A percentile compares a stretch with the other conserved stretches of the same genome.
phyloP scores from a whole-genome alignment of 1,139 yeast species.

The Candida anutae region DNA sequence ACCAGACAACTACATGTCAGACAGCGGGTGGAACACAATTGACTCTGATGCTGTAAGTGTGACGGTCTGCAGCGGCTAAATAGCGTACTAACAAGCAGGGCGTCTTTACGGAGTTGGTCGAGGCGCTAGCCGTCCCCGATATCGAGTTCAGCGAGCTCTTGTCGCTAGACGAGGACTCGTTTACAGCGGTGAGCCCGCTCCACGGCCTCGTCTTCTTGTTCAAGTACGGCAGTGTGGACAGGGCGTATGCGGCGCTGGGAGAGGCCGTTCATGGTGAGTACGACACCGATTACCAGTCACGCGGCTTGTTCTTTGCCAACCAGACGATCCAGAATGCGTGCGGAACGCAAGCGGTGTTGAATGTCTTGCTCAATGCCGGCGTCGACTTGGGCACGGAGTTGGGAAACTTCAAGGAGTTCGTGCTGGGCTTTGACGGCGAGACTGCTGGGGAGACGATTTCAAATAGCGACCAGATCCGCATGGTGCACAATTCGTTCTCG shows the following conservation, averaged over 20 bases:
- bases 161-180: conserved; percentile 43
- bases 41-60: conserved; percentile 58
- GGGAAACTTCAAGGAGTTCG: conserved; percentile 42
- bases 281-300: conserved; percentile 28
- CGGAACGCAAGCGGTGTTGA: conserved; percentile 72
- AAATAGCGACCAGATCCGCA: conserved; percentile 51
- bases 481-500: conserved; percentile 59
- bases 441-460: conserved; percentile 59
- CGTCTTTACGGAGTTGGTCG: conserved; percentile 61
- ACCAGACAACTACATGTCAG: conserved; percentile 6
- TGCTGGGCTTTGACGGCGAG: conserved; percentile 47
- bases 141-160: conserved; percentile 57
- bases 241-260: conserved; percentile 18
- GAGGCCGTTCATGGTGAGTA: conserved; percentile 39
- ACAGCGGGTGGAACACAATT: conserved; percentile 56
- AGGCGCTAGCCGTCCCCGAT: conserved; percentile 46
- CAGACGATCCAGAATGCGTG: conserved; percentile 68
- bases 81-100: no score
- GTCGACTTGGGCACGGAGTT: conserved; percentile 46
- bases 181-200: conserved; percentile 34
- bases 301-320: conserved; percentile 50
- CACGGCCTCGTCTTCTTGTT: conserved; percentile 60
- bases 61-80: no score
- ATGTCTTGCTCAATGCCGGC: conserved; percentile 38
- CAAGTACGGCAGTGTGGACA: conserved; percentile 44